Evolutionary conservation across 2,329 filamentous ascomycete genomes (phyloP), one percentile per base, ranked within the genome.

Genomic region (Chrysoporthe puriensis): DNA sequence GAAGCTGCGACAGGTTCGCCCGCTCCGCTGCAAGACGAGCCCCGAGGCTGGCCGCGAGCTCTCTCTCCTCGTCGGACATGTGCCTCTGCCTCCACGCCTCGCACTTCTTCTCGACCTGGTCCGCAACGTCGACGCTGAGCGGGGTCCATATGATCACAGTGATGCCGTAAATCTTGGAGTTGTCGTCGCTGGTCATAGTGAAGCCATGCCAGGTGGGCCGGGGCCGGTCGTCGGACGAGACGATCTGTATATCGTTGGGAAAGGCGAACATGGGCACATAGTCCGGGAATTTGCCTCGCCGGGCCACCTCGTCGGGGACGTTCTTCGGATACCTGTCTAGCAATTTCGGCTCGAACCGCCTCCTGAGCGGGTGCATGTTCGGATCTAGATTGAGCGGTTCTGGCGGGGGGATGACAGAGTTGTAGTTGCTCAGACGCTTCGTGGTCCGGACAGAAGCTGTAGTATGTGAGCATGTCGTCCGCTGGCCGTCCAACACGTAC

Each of bases 211-310:
- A 99, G 34, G 94, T 97, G n/a, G 96, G 95, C 70, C 94, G 87
- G 0, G 96, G 96, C 70, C 94, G 87, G 77, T 97, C 93, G 75
- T 99, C 96, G 1, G 94, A 94, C 1, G 96, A 97, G 11, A 98
- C 93, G 63, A 99, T 96, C 71, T 94, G 94, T 73, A 99, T 96
- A 78, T 99, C 96, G 79, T 98, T 97, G 58, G 96, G 96, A 74
- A 98, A 99, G 64, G 96, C 94, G 79, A 99, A 99, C 96, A 99
- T 98, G 66, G 96, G 96, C 21, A 99, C 93, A 75, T 97, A 99
- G 76, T 99, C 96, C 0, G 96, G 96, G 76, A 99, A 98, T 67
- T 87, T 90, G 64, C 93, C 94, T 75, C 96, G 87, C 74, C 91
- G 86, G 73, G 92, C 88, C 63, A 91, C 79, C 73, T 97, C 94